phyloP scores from a whole-genome alignment of 495 filamentous ascomycete species.

The Neurospora sp. region DNA sequence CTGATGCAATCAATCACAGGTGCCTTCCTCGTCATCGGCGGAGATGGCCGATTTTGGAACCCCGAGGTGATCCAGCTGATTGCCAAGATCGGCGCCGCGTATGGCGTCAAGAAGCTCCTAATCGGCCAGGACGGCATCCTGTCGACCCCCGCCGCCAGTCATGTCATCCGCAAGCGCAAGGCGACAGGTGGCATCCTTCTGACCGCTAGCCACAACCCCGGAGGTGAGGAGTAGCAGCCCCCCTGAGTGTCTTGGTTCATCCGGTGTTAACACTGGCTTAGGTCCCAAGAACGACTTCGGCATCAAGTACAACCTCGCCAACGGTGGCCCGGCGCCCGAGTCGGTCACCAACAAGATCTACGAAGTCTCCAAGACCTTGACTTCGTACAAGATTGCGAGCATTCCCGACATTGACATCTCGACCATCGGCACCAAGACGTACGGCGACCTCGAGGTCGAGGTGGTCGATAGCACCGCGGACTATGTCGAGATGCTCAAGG shows the following conservation, averaged over 20 bases:
- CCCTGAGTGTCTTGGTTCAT: not conserved
- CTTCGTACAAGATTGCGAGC: constrained; percentile 82
- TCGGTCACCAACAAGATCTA: constrained; percentile 96
- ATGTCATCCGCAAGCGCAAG: constrained; percentile 84
- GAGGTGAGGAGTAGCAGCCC: constrained; percentile 51
- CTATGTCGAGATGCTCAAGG: constrained; percentile 91
- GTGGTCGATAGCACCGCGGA: constrained; percentile 85
- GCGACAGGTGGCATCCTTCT: constrained; percentile 94
- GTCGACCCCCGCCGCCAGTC: constrained; percentile 89
- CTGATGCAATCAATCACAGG: constrained; percentile 24
- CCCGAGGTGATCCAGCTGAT: constrained; percentile 92
- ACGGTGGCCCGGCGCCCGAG: constrained; percentile 92
- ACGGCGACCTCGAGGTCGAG: constrained; percentile 83
- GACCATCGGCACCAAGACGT: constrained; percentile 71
- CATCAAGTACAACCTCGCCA: constrained; percentile 98
- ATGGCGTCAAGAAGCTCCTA: constrained; percentile 96
- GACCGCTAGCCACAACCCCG: constrained; percentile 96
- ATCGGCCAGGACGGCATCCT: constrained; percentile 94
- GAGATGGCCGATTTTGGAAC: constrained; percentile 96
- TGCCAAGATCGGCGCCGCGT: constrained; percentile 92
- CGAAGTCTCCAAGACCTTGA: constrained; percentile 76
- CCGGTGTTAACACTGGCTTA: constrained; percentile 19
- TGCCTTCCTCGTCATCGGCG: constrained; percentile 89
- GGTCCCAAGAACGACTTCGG: constrained; percentile 91
- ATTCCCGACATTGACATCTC: constrained; percentile 79